A percentile compares a stretch with the other conserved stretches of the same genome.
These are phyloP conservation scores for Paramecium pentaurelia DNA, from an alignment of 73 alveolate genomes.

Conservation along the genomic window DNA sequence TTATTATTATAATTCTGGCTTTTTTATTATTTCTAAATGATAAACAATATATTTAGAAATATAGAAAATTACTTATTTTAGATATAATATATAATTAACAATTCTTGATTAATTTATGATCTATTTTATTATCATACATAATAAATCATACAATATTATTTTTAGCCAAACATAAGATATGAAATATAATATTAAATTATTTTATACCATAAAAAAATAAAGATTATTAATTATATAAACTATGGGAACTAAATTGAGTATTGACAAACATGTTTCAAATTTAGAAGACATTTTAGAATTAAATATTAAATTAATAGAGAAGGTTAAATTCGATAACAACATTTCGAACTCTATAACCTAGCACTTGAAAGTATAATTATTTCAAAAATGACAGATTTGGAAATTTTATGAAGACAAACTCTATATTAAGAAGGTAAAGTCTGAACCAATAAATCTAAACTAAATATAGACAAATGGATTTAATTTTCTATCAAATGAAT, in stretches of 20 bases:
- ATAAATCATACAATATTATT: not conserved
- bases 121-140: not conserved
- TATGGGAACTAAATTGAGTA: conserved; percentile 53
- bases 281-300: conserved; percentile 54
- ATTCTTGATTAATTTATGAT: not conserved
- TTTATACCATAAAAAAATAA: not conserved
- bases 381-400: conserved; percentile 50
- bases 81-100: not conserved
- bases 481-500: conserved; percentile 61
- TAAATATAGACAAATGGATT: conserved; percentile 10
- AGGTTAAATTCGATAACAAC: conserved; percentile 50
- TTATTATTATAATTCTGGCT: not conserved
- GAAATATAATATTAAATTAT: not conserved
- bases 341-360: conserved; percentile 54
- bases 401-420: conserved; percentile 50
- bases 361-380: conserved; percentile 36
- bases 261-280: conserved; percentile 56
- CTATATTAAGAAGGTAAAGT: not conserved
- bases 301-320: conserved; percentile 45
- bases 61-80: no score
- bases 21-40: not conserved
- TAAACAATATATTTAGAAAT: no score
- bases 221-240: not conserved
- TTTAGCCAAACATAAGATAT: not conserved
- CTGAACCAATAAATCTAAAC: conserved; percentile 32